Conservation (phyloP, 805 yeast genomes). For the Pichia sporocuriosa region DNA sequence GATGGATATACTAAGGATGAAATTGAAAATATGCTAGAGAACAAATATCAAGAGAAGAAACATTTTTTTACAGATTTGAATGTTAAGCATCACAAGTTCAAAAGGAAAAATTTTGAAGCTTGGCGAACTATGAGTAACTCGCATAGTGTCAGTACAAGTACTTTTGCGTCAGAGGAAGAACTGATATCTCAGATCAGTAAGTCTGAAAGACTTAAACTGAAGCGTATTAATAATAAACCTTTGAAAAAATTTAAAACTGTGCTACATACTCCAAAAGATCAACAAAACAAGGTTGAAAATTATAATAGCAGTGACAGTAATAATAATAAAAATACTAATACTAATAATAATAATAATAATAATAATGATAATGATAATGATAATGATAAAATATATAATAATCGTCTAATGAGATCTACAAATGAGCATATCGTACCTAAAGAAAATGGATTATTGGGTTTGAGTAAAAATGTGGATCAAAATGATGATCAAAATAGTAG, state of each 20-base stretch:
- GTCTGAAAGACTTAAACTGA: constrained; percentile 1
- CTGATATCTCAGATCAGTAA: background rate
- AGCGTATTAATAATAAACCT: constrained; percentile 11
- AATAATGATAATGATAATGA: background rate
- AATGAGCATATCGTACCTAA: constrained; percentile 5
- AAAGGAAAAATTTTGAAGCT: constrained; percentile 22
- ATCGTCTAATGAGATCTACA: too few relatives aligned
- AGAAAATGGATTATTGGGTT: constrained; percentile 1
- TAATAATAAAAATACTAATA: too few relatives aligned
- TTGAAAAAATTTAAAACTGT: constrained; percentile 16
- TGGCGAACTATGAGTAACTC: constrained; percentile 11
- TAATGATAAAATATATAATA: background rate
- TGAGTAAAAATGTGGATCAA: background rate
- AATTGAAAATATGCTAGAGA: constrained; percentile 25
- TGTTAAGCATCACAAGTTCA: constrained; percentile 26
- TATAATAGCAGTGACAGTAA: too few relatives aligned
- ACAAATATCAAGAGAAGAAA: constrained; percentile 23
- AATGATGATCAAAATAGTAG: constrained; percentile 1
- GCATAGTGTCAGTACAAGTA: background rate
- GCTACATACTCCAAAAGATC: too few relatives aligned
- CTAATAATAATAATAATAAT: too few relatives aligned
- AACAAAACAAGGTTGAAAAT: too few relatives aligned
- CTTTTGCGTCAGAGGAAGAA: constrained; percentile 7
- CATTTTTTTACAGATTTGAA: constrained; percentile 23
- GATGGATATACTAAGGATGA: constrained; percentile 21